A percentile compares a stretch with the other conserved stretches of the same genome.
Conservation (phyloP, 345 rosid genomes). For the Gossypioides kirkii region DNA sequence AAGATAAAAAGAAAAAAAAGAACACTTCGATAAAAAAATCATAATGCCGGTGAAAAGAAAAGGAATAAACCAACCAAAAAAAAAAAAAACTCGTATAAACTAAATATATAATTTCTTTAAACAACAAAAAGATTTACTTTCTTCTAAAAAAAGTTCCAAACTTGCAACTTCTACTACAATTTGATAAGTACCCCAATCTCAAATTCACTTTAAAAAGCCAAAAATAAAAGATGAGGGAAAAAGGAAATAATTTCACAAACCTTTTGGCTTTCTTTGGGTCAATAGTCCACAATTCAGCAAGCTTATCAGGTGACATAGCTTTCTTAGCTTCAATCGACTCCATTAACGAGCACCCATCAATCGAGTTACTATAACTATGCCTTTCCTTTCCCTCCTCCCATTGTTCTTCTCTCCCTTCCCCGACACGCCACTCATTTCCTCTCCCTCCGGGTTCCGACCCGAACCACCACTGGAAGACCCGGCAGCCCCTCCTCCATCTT, state of each 20-base stretch:
- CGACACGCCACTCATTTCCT: conserved; percentile 21
- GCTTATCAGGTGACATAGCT: conserved; percentile 91
- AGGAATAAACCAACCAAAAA: background rate
- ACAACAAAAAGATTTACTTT: background rate
- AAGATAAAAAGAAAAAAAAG: background rate
- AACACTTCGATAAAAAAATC: background rate
- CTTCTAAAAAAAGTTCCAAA: background rate
- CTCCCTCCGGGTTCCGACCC: conserved; percentile 24
- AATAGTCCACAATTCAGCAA: conserved; percentile 74
- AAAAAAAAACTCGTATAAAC: background rate
- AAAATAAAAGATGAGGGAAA: background rate
- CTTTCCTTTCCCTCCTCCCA: conserved; percentile 32
- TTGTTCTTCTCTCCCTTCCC: conserved; percentile 11
- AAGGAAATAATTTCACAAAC: conserved; percentile 19
- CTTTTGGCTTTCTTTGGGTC: conserved; percentile 94
- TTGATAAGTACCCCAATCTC: background rate
- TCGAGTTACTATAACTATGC: conserved; percentile 80
- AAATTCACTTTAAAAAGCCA: background rate
- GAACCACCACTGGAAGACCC: conserved; percentile 20
- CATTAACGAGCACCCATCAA: conserved; percentile 52
- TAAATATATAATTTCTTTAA: background rate
- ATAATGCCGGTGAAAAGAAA: background rate
- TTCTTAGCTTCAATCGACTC: conserved; percentile 84
- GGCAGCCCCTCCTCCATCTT: conserved; percentile 13
- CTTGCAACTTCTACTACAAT: background rate